Base-by-base conservation (phyloP, 805 yeast species). In the Metschnikowia aberdeeniae region DNA sequence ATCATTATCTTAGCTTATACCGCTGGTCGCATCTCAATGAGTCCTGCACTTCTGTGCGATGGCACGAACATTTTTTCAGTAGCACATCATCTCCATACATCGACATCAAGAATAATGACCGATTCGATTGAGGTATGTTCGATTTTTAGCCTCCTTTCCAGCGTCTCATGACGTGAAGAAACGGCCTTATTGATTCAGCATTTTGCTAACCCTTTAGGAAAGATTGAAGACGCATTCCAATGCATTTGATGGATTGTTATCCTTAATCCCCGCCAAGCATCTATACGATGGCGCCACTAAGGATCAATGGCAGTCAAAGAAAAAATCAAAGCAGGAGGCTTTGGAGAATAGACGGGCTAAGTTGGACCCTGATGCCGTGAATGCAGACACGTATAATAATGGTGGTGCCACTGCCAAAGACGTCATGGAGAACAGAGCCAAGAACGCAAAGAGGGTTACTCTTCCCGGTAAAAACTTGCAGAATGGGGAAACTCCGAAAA, bases 221-320 rank as follows among this genome's bases (percentile, higher is more conserved):
- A 81, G 95, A 53, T 76, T 86, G 55, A 82, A 85, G 65, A 80
- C 80, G 28, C 89, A 85, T 60, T 82, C 93, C 11, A 71, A 80
- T 42, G 89, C 97, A 4, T 92, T 92, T 63, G 88, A 87, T 61
- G 96, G 97, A 20, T 71, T 92, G 42, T 72, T 92, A 47, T 88
- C 97, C 17, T 71, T 92, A 63, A 90, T 92, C 47, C 97, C 98
- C 3, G 96, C 97, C 3, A 89, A 89, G 60, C 89, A 85, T 60
- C 92, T 92, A 63, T 89, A 87, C 62, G 97, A 90, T 63, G 96
- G 86, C 33, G 92, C 87, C 47, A 84, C 92, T 2, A 82, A 84
- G 56, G 83, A 84, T 42, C 97, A 92, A 66, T 90, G 97, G 97
- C 82, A 84, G 56, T 84, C 83, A 56, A 86, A 82, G 69, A 88